Evolutionary conservation across 805 yeast species (phyloP).

Genomic region (Starmera pachycereana): DNA sequence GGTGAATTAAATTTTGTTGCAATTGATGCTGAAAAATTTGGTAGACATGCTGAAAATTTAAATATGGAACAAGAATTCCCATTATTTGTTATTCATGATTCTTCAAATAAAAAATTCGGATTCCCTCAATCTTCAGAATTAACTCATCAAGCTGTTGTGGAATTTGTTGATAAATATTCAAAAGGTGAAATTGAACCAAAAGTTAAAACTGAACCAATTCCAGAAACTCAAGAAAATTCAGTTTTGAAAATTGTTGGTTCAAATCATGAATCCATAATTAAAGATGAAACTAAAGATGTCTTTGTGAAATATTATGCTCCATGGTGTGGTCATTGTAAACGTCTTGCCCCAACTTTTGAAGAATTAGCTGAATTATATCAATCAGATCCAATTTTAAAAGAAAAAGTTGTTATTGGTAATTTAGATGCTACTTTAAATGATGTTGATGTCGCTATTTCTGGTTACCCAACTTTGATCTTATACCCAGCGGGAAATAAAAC

Average conservation of each 20-base stretch:
- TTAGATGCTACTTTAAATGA: constrained; percentile 88
- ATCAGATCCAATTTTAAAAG: constrained; percentile 35
- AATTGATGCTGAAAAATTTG: constrained; percentile 69
- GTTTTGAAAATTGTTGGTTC: constrained; percentile 74
- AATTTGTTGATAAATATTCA: constrained; percentile 53
- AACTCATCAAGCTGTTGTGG: constrained; percentile 40
- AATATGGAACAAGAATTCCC: constrained; percentile 84
- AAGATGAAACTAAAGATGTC: constrained; percentile 51
- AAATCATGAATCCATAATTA: constrained; percentile 63
- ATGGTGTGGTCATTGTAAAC: constrained; percentile 97
- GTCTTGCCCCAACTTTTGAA: constrained; percentile 79
- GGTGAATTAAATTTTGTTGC: constrained; percentile 84
- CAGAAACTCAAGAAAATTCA: constrained; percentile 68
- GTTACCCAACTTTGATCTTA: constrained; percentile 87
- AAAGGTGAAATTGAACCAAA: constrained; percentile 61
- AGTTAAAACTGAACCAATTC: constrained; percentile 79
- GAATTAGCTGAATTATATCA: constrained; percentile 68
- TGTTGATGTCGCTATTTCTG: constrained; percentile 69
- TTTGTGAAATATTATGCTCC: constrained; percentile 92
- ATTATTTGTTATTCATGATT: constrained; percentile 79
- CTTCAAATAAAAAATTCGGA: constrained; percentile 66
- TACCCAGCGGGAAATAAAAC: constrained; percentile 80
- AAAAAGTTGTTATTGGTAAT: constrained; percentile 67
- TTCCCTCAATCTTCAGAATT: constrained; percentile 47
- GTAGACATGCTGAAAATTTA: constrained; percentile 79